Percentiles rank a stretch among this genome's conserved stretches.
Conservation (phyloP, 768 basidiomycete genomes). For the Psilocybe cubensis region DNA sequence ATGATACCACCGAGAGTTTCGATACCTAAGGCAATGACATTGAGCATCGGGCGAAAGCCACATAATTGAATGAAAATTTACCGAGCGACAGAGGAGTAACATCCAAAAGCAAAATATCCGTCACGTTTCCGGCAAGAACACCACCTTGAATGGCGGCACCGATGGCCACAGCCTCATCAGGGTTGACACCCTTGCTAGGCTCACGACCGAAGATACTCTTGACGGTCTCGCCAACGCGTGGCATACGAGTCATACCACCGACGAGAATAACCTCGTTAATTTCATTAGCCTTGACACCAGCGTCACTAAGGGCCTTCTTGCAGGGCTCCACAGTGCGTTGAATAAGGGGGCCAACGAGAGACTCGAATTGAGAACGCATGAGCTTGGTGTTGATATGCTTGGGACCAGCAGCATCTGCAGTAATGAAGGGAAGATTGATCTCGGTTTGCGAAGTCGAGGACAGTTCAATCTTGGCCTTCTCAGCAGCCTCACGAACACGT, state of each 20-base stretch:
- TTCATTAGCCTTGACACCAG: constrained; percentile 90
- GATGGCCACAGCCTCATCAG: constrained; percentile 98
- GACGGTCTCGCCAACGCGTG: constrained; percentile 91
- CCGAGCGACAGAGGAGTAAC: constrained; percentile 97
- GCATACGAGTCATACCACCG: constrained; percentile 99
- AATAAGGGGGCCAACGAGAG: constrained; percentile 80
- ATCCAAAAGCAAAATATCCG: constrained; percentile 92
- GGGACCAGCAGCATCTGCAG: constrained; percentile 91
- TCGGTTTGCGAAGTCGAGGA: constrained; percentile 96
- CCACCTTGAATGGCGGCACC: constrained; percentile 98
- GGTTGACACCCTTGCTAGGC: constrained; percentile 98
- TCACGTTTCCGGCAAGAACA: constrained; percentile 95
- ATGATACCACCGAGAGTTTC: constrained; percentile 99
- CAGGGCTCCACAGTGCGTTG: constrained; percentile 93
- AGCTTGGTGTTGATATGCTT: constrained; percentile 97
- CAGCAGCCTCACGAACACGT: constrained; percentile 97
- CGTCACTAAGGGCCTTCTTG: constrained; percentile 95
- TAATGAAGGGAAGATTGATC: constrained; percentile 98
- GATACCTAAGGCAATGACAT: constrained; percentile 50
- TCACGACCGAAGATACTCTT: constrained; percentile 94
- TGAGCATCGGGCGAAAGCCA: not conserved
- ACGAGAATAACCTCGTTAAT: constrained; percentile 98
- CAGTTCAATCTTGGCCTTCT: constrained; percentile 99
- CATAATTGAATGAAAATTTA: constrained; percentile 32
- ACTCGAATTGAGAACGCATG: constrained; percentile 88